These are phyloP conservation scores for Epichloe gansuensis DNA, from an alignment of 2,329 filamentous ascomycete genomes.

Conservation along the genomic window DNA sequence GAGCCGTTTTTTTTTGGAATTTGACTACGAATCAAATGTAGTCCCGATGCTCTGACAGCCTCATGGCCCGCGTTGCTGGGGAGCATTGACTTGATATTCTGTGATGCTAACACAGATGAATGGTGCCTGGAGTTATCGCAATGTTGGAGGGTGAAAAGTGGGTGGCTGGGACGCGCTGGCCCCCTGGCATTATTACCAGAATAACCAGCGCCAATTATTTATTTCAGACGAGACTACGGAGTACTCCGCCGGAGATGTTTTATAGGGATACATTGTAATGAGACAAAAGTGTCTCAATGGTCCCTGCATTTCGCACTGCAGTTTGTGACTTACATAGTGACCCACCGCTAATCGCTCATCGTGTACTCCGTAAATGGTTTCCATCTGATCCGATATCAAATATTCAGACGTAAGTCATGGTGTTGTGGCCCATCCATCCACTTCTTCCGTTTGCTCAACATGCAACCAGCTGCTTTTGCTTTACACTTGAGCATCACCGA, in stretches of 20 bases:
- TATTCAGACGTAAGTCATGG: neutral
- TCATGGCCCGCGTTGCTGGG: neutral
- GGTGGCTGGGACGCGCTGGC: constrained; percentile 1
- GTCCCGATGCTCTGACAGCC: neutral
- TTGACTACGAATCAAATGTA: too few species aligned
- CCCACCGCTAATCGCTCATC: too few species aligned
- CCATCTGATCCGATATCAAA: too few species aligned
- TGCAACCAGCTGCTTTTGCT: neutral
- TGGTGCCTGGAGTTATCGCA: neutral
- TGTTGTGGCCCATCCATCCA: neutral
- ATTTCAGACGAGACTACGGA: neutral
- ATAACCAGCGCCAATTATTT: neutral
- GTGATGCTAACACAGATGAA: constrained; percentile 1
- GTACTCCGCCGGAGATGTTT: too few species aligned
- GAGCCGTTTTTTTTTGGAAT: neutral
- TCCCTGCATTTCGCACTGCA: too few species aligned
- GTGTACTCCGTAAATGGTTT: neutral
- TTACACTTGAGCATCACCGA: too few species aligned
- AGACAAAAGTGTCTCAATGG: too few species aligned
- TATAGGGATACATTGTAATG: too few species aligned
- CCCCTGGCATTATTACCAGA: neutral
- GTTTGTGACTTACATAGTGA: too few species aligned
- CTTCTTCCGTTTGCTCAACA: neutral
- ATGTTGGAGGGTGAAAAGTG: neutral
- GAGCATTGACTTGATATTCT: neutral